These are phyloP conservation scores for Lathyrus sativus DNA, from an alignment of 306 rosid species.

Conservation along the genomic window DNA sequence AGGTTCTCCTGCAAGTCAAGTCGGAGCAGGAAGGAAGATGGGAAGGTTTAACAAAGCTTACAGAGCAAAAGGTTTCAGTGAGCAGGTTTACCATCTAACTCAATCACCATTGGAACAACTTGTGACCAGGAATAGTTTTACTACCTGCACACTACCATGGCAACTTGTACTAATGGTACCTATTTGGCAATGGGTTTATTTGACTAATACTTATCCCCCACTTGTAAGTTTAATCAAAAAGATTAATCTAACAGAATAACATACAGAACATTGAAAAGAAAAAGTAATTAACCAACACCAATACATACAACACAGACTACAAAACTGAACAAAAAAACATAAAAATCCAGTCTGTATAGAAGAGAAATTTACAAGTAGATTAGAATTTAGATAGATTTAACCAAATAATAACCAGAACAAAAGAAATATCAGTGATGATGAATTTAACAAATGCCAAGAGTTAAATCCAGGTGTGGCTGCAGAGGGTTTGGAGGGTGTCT, in stretches of 20 bases:
- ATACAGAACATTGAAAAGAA: background rate
- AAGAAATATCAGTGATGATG: slow-evolving; percentile 29
- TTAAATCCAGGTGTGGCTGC: slow-evolving; percentile 31
- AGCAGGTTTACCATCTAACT: too few species aligned
- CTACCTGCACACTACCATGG: too few species aligned
- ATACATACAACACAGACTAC: slow-evolving; percentile 1
- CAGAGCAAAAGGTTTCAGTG: too few species aligned
- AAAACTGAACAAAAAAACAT: background rate
- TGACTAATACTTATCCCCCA: background rate
- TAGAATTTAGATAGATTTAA: slow-evolving; percentile 1
- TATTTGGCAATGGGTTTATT: background rate
- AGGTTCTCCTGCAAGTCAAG: too few species aligned
- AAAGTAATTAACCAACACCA: background rate
- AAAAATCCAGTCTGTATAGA: background rate
- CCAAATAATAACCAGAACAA: slow-evolving; percentile 24
- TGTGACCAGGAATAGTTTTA: too few species aligned
- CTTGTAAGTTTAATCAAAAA: background rate
- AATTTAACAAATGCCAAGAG: slow-evolving; percentile 27
- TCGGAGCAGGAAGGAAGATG: too few species aligned
- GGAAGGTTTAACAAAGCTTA: too few species aligned
- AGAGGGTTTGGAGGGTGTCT: slow-evolving; percentile 44
- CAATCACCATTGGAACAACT: too few species aligned
- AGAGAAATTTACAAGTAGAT: slow-evolving; percentile 45
- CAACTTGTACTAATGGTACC: background rate
- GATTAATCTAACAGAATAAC: background rate